Conservation (phyloP, 1,139 yeast genomes). For the Blastobotrys malaysiensis region DNA sequence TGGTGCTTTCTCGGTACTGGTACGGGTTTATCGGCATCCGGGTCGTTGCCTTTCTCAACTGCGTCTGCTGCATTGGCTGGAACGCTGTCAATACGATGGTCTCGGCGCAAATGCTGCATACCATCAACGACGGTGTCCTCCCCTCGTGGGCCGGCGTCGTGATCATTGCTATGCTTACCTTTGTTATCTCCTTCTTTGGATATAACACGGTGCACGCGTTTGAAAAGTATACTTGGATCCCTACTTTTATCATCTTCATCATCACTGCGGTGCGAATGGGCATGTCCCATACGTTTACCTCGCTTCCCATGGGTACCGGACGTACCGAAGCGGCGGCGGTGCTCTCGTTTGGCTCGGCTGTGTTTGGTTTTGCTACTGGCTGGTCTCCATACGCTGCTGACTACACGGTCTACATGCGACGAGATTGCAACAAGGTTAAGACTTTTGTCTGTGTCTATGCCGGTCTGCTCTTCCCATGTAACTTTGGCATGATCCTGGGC, state of each 20-base stretch:
- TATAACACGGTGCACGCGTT: slow-evolving; percentile 74
- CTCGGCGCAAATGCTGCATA: slow-evolving; percentile 76
- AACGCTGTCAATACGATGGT: slow-evolving; percentile 90
- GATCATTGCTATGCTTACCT: slow-evolving; percentile 62
- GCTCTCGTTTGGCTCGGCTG: slow-evolving; percentile 76
- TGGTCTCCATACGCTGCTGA: slow-evolving; percentile 94
- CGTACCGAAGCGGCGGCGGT: slow-evolving; percentile 63
- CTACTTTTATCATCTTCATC: slow-evolving; percentile 65
- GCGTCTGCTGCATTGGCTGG: slow-evolving; percentile 92
- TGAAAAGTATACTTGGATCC: slow-evolving; percentile 88
- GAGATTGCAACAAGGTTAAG: slow-evolving; percentile 50
- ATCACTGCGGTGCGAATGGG: slow-evolving; percentile 74
- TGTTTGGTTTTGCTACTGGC: slow-evolving; percentile 89
- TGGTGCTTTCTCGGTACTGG: slow-evolving; percentile 73
- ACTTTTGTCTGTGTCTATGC: slow-evolving; percentile 58
- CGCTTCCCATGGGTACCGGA: slow-evolving; percentile 41
- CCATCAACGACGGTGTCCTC: slow-evolving; percentile 58
- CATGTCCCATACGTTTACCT: slow-evolving; percentile 55
- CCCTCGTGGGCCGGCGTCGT: slow-evolving; percentile 94
- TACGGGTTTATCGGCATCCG: slow-evolving; percentile 73
- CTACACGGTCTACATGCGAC: slow-evolving; percentile 80
- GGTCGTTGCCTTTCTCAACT: slow-evolving; percentile 70
- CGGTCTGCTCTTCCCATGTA: slow-evolving; percentile 64
- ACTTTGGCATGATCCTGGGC: slow-evolving; percentile 74
- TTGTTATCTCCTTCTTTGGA: slow-evolving; percentile 78